Conservation (phyloP, 2,329 filamentous ascomycete species). For the Nannizziopsis arthrosporioides region DNA sequence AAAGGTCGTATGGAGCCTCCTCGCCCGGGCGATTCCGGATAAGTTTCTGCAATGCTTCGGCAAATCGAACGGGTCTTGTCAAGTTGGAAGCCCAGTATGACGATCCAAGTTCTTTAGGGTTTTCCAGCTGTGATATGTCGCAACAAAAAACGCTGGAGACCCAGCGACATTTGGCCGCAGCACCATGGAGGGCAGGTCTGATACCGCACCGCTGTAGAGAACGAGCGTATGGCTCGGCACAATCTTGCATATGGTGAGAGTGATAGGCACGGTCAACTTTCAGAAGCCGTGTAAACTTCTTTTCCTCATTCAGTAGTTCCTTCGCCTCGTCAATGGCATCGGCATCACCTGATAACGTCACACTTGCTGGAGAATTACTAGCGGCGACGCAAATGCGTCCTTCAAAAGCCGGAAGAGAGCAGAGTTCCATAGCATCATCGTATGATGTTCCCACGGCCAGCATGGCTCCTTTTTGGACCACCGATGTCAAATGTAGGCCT, state of each 20-base stretch:
- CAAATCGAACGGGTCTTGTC: constrained; percentile 27
- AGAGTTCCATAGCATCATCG: constrained; percentile 26
- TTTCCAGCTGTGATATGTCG: constrained; percentile 11
- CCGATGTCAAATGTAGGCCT: constrained; percentile 26
- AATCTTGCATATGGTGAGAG: constrained; percentile 31
- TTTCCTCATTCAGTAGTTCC: constrained; percentile 23
- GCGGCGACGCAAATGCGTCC: constrained; percentile 25
- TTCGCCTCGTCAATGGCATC: constrained; percentile 25
- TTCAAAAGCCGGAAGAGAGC: constrained; percentile 19
- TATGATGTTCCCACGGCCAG: constrained; percentile 34
- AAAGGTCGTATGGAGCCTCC: not conserved
- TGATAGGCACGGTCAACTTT: constrained; percentile 37
- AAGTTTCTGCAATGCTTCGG: constrained; percentile 16
- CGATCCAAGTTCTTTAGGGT: constrained; percentile 17
- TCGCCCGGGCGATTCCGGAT: not conserved
- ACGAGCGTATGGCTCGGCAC: constrained; percentile 16
- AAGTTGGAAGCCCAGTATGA: constrained; percentile 33
- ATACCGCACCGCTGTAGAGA: not conserved
- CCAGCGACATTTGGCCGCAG: constrained; percentile 15
- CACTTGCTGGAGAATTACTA: constrained; percentile 31
- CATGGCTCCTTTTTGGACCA: constrained; percentile 35
- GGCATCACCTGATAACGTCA: constrained; percentile 37
- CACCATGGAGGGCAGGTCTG: not conserved
- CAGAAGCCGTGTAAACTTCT: constrained; percentile 31
- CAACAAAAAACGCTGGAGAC: constrained; percentile 20